These are phyloP conservation scores for Pythium brachiatum DNA, from an alignment of 352 stramenopile species.

Conservation along the genomic window DNA sequence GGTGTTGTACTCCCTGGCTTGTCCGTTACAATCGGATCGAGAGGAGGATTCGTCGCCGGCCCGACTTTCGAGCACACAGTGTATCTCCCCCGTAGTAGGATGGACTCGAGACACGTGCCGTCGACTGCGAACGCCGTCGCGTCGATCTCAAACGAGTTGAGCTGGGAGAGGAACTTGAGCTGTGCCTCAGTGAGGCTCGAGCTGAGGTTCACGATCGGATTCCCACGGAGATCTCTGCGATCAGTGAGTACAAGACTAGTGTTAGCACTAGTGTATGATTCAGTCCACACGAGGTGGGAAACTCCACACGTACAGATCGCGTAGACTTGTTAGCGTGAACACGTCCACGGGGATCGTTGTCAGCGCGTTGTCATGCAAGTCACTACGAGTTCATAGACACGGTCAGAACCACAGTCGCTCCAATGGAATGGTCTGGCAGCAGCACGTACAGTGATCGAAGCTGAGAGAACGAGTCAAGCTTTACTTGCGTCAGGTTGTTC, in stretches of 20 bases:
- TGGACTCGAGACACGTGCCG: conserved; percentile 12
- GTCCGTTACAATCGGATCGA: background rate
- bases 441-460: conserved; percentile 21
- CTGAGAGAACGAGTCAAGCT: conserved; percentile 5
- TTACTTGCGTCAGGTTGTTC: conserved; percentile 12
- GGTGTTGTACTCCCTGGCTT: background rate
- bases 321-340: conserved; percentile 18
- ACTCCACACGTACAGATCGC: conserved; percentile 18
- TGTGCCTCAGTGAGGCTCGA: conserved; percentile 7
- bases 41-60: background rate
- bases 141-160: conserved; percentile 24
- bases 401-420: background rate
- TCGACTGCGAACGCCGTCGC: conserved; percentile 6
- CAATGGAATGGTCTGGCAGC: too few species aligned
- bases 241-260: background rate
- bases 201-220: conserved; percentile 17
- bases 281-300: background rate
- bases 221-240: conserved; percentile 23
- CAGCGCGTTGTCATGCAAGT: conserved; percentile 19
- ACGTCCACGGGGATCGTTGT: conserved; percentile 12
- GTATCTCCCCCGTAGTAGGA: conserved; percentile 19
- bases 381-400: background rate
- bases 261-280: background rate
- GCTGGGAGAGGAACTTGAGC: conserved; percentile 19
- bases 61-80: conserved; percentile 16